A percentile compares a stretch with the other conserved stretches of the same genome.
Conservation (phyloP, 2,329 filamentous ascomycete species). For the Pestalotiopsis sp. region DNA sequence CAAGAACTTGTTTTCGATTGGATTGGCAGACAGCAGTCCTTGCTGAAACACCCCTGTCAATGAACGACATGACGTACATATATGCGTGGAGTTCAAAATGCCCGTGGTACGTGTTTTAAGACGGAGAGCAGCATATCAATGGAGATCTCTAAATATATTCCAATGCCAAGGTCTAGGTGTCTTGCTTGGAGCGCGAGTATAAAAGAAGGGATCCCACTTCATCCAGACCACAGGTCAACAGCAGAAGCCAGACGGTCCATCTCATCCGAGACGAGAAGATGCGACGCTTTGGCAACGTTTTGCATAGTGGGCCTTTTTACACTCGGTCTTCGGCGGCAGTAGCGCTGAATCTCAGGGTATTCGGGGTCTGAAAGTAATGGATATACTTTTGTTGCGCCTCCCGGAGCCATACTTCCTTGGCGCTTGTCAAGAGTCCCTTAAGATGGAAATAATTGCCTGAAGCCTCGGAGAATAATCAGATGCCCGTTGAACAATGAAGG, state of each 20-base stretch:
- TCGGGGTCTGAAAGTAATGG: neutral
- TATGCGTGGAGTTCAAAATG: neutral
- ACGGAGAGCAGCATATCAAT: no score
- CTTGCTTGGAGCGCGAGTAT: no score
- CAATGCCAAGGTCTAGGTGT: no score
- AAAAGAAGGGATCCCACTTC: no score
- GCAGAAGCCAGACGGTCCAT: no score
- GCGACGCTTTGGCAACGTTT: neutral
- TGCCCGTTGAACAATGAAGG: no score
- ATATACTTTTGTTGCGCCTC: neutral
- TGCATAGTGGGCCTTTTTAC: neutral
- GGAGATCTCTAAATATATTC: no score
- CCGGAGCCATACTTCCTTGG: neutral
- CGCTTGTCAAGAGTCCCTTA: neutral
- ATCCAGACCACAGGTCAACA: no score
- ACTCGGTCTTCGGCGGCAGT: neutral
- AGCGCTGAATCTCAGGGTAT: neutral
- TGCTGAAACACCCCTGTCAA: conserved; percentile 3
- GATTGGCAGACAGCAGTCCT: neutral
- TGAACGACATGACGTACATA: conserved; percentile 2
- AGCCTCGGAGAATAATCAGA: no score
- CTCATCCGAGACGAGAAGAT: neutral
- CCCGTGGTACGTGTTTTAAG: neutral
- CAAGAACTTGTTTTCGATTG: conserved; percentile 3
- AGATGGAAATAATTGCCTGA: no score